Evolutionary conservation across 768 basidiomycete species (phyloP).

Genomic region (Suillus cothurnatus): DNA sequence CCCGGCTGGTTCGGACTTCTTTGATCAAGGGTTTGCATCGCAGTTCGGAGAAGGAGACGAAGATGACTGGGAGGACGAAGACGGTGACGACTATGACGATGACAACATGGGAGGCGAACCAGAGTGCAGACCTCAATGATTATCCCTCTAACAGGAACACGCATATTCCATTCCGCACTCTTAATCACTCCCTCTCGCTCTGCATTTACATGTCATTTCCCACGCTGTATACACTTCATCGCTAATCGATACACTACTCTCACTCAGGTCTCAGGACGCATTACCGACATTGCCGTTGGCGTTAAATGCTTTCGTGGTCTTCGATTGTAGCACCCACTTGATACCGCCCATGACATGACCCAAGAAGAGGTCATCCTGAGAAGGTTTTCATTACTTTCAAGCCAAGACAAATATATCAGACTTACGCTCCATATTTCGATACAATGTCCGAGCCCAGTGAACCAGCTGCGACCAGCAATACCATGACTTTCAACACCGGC

Average conservation of each 20-base stretch:
- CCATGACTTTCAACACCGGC: conserved; percentile 57
- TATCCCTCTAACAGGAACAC: conserved; percentile 6
- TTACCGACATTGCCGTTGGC: conserved; percentile 61
- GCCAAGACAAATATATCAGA: conserved; percentile 8
- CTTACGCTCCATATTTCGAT: conserved; percentile 77
- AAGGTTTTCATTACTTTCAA: conserved; percentile 6
- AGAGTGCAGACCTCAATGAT: conserved; percentile 64
- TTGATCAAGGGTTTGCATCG: conserved; percentile 67
- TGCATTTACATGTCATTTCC: conserved; percentile 27
- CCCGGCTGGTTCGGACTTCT: conserved; percentile 73
- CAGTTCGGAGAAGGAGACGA: conserved; percentile 78
- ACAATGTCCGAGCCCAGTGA: conserved; percentile 79
- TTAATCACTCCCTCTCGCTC: conserved; percentile 16
- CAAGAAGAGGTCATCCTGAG: conserved; percentile 66
- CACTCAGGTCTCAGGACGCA: conserved; percentile 14
- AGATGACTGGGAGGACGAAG: conserved; percentile 71
- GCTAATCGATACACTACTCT: conserved; percentile 23
- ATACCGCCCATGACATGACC: conserved; percentile 77
- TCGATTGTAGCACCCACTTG: conserved; percentile 69
- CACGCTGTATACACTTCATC: conserved; percentile 29
- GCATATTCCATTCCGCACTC: conserved; percentile 18
- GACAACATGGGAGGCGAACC: conserved; percentile 45
- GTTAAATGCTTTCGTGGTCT: conserved; percentile 72
- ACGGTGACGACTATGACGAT: conserved; percentile 58
- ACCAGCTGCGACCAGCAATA: conserved; percentile 75